phyloP scores from a whole-genome alignment of 306 rosid species.

The Arachis stenosperma region DNA sequence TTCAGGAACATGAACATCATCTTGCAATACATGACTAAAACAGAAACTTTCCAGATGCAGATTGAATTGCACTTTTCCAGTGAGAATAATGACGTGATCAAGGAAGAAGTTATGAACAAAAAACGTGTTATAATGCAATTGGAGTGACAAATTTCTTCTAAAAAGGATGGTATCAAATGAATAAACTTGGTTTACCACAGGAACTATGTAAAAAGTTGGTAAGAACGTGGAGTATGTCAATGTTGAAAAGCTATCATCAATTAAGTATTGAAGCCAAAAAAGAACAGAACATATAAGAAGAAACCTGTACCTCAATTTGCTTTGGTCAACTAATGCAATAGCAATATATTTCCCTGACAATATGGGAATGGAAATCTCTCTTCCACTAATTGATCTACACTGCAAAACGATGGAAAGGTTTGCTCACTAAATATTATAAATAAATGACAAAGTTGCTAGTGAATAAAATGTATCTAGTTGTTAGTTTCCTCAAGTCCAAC shows the following conservation, averaged over 20 bases:
- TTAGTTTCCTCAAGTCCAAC: conserved; percentile 35
- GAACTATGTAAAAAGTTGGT: conserved; percentile 33
- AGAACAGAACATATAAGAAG: conserved; percentile 25
- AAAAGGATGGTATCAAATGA: conserved; percentile 19
- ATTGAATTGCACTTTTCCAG: conserved; percentile 38
- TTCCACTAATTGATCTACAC: conserved; percentile 79
- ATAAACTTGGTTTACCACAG: conserved; percentile 25
- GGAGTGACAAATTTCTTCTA: conserved; percentile 14
- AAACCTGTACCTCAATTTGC: conserved; percentile 68
- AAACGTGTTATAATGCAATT: conserved; percentile 6
- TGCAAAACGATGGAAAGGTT: conserved; percentile 57
- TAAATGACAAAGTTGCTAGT: conserved; percentile 2
- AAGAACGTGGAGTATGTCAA: background rate
- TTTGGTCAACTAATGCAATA: conserved; percentile 89
- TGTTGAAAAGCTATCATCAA: conserved; percentile 21
- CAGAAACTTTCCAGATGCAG: conserved; percentile 46
- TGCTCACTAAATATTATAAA: conserved; percentile 35
- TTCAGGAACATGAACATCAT: conserved; percentile 57
- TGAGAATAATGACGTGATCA: conserved; percentile 19
- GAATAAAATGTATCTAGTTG: conserved; percentile 16
- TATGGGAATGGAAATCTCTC: conserved; percentile 71
- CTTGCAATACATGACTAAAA: conserved; percentile 63
- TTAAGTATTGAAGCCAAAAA: conserved; percentile 26
- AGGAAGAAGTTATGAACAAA: conserved; percentile 13
- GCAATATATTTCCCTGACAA: conserved; percentile 82